A percentile compares a stretch with the other conserved stretches of the same genome.
phyloP scores from a whole-genome alignment of 495 filamentous ascomycete species.

The Hypomontagnella monticulosa region DNA sequence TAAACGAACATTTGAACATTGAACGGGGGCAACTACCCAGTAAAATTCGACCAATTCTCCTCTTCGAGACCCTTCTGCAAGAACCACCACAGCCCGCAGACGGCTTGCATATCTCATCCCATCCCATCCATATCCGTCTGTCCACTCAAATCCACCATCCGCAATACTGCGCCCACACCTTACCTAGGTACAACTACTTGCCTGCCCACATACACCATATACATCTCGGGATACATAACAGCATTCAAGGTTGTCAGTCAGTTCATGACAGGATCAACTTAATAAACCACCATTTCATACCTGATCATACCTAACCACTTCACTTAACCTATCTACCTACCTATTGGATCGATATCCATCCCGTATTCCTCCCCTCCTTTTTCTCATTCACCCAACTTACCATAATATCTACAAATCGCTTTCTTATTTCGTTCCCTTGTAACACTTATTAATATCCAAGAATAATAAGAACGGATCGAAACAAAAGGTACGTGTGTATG shows the following conservation, averaged over 20 bases:
- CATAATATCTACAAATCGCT: not conserved
- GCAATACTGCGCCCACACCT: conserved; percentile 22
- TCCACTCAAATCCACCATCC: conserved; percentile 21
- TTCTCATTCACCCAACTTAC: not conserved
- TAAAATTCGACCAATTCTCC: conserved; percentile 23
- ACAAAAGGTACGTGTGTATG: too few species aligned
- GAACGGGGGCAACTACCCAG: conserved; percentile 9
- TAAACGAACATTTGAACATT: too few species aligned
- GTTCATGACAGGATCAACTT: conserved; percentile 34
- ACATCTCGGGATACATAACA: conserved; percentile 1
- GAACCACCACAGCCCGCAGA: conserved; percentile 10
- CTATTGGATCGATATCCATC: not conserved
- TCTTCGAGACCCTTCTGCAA: conserved; percentile 35
- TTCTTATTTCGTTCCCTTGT: not conserved
- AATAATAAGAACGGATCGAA: too few species aligned
- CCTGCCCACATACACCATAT: conserved; percentile 9
- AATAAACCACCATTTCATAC: conserved; percentile 31
- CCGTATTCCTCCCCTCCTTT: not conserved
- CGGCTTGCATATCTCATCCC: conserved; percentile 21
- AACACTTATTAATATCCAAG: too few species aligned
- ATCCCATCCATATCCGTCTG: conserved; percentile 20
- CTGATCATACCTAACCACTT: conserved; percentile 35
- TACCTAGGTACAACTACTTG: conserved; percentile 2
- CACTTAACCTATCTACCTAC: not conserved
- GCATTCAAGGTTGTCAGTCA: conserved; percentile 16